Evolutionary conservation across 208 protist species (phyloP), one percentile per base, ranked within the genome.

Genomic region (Crithidia fasciculata): DNA sequence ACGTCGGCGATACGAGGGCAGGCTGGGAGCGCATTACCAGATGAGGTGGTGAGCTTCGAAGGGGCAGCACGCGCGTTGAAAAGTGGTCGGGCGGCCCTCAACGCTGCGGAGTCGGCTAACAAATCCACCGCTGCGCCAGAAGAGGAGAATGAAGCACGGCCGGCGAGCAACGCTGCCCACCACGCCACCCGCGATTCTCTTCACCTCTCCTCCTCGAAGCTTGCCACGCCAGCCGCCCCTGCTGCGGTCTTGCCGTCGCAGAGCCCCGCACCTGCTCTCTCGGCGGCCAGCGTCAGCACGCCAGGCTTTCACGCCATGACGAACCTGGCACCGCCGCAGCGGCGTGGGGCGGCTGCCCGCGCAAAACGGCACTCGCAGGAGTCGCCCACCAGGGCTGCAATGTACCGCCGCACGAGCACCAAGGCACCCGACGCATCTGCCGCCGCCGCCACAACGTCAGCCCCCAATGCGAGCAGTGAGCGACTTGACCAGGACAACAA

Each of bases 331-430:
- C 45, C 39, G 3, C 28, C 43, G 41, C 15, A 13, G 3, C 3
- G 41, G 52, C 18, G 19, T 5, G n/a, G 7, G 13, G 28, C 12
- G 41, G 41, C 19, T 4, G 40, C 4, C 9, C 18, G 9, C 7
- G 5, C 41, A 41, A 7, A 60, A 18, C 65, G 10, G 53, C 18
- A 10, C 19, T 40, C 5, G 18, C 45, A 7, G 37, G 15, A 43
- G 49, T 5, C 54, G 39, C 4, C 52, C 0, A 47, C 47, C 8
- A 50, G 6, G 8, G 41, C 5, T 13, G 39, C 41, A 3, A 12
- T n/a, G 39, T 56, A 70, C 54, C 65, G 65, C 8, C 19, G 53
- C 19, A 61, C 54, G 18, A 61, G 53, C 65, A 50, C 53, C 37
- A 70, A 59, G n/a, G 52, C 65, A 4, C 53, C 53, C 5, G 7